phyloP scores from a whole-genome alignment of 1,284 basidiomycete genomes.

The Trametes sp. region DNA sequence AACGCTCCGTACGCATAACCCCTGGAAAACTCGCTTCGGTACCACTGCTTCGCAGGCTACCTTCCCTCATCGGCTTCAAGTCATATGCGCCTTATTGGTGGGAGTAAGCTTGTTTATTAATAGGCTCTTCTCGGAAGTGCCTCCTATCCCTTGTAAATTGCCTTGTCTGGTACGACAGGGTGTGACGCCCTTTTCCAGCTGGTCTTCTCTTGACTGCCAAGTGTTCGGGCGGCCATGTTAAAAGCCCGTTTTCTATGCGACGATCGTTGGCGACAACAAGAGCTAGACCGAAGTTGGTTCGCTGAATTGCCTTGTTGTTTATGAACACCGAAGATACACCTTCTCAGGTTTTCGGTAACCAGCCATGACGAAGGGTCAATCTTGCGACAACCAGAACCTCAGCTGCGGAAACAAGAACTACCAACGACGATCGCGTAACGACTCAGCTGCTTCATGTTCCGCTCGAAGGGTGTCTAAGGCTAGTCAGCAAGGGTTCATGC shows the following conservation, averaged over 20 bases:
- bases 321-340: background rate
- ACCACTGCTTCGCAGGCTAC: background rate
- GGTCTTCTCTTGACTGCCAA: background rate
- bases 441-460: too few species aligned
- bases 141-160: background rate
- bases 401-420: too few species aligned
- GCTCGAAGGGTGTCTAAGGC: too few species aligned
- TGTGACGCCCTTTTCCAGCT: background rate
- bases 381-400: too few species aligned
- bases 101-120: slow-evolving; percentile 8
- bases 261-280: background rate
- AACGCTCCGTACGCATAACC: background rate
- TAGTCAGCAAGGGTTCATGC: too few species aligned
- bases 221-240: background rate
- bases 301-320: background rate
- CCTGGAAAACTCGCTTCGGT: background rate
- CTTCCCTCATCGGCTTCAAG: background rate
- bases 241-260: background rate
- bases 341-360: background rate
- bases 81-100: slow-evolving; percentile 1
- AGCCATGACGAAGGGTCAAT: background rate
- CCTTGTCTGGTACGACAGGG: background rate
- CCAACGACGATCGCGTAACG: too few species aligned
- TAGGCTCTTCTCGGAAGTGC: background rate
- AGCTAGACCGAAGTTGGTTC: background rate